phyloP scores from a whole-genome alignment of 768 basidiomycete genomes.

The Solioccasus polychromus region DNA sequence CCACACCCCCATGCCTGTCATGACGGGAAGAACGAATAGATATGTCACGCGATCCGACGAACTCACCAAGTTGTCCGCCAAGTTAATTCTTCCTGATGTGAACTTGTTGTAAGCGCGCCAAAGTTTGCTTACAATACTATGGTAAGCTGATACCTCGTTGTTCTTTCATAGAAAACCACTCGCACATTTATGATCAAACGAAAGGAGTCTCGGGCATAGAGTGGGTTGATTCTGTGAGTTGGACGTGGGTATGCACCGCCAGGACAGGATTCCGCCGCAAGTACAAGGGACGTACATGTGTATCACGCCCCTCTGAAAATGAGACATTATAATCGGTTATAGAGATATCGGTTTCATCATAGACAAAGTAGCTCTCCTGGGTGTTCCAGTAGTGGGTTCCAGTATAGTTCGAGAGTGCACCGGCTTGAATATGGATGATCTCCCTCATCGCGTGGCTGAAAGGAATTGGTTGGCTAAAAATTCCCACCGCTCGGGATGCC shows the following conservation, averaged over 20 bases:
- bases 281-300: conserved; percentile 39
- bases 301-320: conserved; percentile 58
- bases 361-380: conserved; percentile 66
- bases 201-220: conserved; percentile 60
- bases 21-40: conserved; percentile 1
- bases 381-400: conserved; percentile 84
- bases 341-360: conserved; percentile 42
- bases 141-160: conserved; percentile 4
- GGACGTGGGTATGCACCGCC: not conserved
- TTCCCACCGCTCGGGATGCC: too few relatives aligned
- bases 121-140: conserved; percentile 51
- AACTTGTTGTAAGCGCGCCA: conserved; percentile 49
- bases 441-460: conserved; percentile 76
- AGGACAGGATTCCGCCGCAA: not conserved
- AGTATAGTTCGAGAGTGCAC: conserved; percentile 59
- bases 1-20: conserved; percentile 47
- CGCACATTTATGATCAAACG: conserved; percentile 67
- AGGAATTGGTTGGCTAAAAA: not conserved
- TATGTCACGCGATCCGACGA: not conserved
- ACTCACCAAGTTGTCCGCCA: conserved; percentile 21
- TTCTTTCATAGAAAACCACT: conserved; percentile 1
- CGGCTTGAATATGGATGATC: conserved; percentile 77
- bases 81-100: conserved; percentile 31
- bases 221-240: conserved; percentile 33
- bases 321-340: conserved; percentile 55